Evolutionary conservation across 305 asterid genomes (phyloP).

Genomic region (Fraxinus xanthoxyloides): DNA sequence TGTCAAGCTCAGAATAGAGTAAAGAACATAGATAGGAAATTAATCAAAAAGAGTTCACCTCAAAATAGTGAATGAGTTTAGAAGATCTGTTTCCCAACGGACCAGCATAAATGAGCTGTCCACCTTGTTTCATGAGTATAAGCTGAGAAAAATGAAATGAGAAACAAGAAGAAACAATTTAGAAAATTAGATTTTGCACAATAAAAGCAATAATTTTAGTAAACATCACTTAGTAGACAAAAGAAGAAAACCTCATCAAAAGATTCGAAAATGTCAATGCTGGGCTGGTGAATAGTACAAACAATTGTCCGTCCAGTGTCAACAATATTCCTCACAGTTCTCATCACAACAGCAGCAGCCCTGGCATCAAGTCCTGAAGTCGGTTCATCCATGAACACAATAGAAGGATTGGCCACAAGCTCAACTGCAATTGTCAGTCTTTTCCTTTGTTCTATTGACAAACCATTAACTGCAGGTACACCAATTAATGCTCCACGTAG

Average conservation of each 20-base stretch:
- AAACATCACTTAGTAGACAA: neutral
- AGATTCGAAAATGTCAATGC: constrained; percentile 75
- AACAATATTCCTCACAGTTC: constrained; percentile 83
- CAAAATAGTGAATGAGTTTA: constrained; percentile 57
- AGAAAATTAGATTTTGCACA: neutral
- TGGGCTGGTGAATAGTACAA: constrained; percentile 88
- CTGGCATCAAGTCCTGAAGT: constrained; percentile 83
- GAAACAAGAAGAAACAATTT: constrained; percentile 6
- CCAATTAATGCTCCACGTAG: constrained; percentile 61
- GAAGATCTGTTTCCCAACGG: constrained; percentile 59
- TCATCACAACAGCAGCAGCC: constrained; percentile 81
- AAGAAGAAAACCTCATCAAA: constrained; percentile 59
- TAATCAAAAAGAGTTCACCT: constrained; percentile 37
- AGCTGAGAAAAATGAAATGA: constrained; percentile 39
- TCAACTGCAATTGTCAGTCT: constrained; percentile 74
- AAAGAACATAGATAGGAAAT: constrained; percentile 2
- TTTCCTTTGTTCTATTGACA: constrained; percentile 76
- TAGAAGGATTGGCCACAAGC: constrained; percentile 81
- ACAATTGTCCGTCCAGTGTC: constrained; percentile 78
- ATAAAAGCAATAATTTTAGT: neutral
- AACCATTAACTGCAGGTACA: constrained; percentile 73
- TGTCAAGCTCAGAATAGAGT: neutral
- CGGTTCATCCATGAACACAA: constrained; percentile 83
- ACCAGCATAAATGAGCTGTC: constrained; percentile 75
- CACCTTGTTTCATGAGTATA: constrained; percentile 71